Conservation (phyloP, 2,329 filamentous ascomycete genomes). For the Fusarium sp. region DNA sequence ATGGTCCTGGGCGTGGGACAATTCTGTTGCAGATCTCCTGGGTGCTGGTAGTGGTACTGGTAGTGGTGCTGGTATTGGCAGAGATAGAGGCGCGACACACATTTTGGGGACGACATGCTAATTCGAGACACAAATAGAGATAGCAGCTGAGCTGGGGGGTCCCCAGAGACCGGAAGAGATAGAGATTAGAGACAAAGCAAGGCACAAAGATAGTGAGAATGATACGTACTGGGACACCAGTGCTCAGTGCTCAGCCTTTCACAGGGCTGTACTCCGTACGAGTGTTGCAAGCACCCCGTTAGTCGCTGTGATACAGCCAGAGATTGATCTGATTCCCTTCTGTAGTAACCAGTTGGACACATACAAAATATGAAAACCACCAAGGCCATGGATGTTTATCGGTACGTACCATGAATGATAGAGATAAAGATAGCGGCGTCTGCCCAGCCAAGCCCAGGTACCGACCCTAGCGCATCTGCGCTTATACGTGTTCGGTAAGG, state of each 20-base stretch:
- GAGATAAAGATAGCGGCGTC: slow-evolving; percentile 41
- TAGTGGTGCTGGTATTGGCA: slow-evolving; percentile 1
- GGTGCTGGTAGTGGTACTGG: background rate
- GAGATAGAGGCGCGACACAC: slow-evolving; percentile 33
- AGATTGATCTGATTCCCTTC: slow-evolving; percentile 22
- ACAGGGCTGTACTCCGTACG: slow-evolving; percentile 35
- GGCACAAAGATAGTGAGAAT: slow-evolving; percentile 23
- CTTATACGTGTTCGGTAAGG: slow-evolving; percentile 23
- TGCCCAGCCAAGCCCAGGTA: slow-evolving; percentile 35
- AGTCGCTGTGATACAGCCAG: slow-evolving; percentile 26
- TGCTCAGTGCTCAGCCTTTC: slow-evolving; percentile 12
- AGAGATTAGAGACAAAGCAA: slow-evolving; percentile 30
- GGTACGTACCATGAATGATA: slow-evolving; percentile 44
- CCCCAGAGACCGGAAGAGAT: slow-evolving; percentile 5
- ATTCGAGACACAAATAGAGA: slow-evolving; percentile 31
- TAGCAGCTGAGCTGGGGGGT: slow-evolving; percentile 23
- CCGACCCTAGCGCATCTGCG: slow-evolving; percentile 16
- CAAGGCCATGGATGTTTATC: slow-evolving; percentile 38
- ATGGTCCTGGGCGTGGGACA: slow-evolving; percentile 30
- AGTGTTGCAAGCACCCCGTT: background rate
- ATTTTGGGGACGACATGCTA: background rate
- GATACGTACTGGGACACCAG: slow-evolving; percentile 14
- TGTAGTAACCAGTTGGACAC: slow-evolving; percentile 47
- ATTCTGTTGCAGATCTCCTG: slow-evolving; percentile 30
- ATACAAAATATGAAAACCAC: slow-evolving; percentile 34